phyloP scores from a whole-genome alignment of 805 yeast genomes.

The Yamadazyma phyllophila region DNA sequence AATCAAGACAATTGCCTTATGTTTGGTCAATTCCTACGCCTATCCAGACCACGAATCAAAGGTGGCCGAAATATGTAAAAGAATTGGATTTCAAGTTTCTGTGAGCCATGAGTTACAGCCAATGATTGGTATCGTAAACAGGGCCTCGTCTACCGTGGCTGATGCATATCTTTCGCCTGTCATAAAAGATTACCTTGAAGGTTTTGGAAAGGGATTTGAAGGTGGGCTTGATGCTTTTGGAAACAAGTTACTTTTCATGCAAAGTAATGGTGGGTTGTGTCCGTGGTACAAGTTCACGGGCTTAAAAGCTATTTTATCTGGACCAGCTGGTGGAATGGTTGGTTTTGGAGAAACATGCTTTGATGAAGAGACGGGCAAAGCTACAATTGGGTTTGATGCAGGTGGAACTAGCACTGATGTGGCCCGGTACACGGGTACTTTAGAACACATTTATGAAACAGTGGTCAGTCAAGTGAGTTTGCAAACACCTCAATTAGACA shows the following conservation, averaged over 20 bases:
- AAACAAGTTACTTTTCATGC: conserved; percentile 79
- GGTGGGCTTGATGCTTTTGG: conserved; percentile 44
- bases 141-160: conserved; percentile 43
- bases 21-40: conserved; percentile 41
- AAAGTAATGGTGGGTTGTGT: conserved; percentile 93
- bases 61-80: conserved; percentile 33
- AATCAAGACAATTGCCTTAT: conserved; percentile 32
- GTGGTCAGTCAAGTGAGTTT: conserved; percentile 44
- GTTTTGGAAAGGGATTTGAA: conserved; percentile 40
- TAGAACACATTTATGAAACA: conserved; percentile 44
- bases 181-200: conserved; percentile 31
- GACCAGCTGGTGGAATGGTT: conserved; percentile 98
- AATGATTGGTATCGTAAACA: conserved; percentile 42
- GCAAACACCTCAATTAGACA: conserved; percentile 45
- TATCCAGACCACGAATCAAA: conserved; percentile 37
- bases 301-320: conserved; percentile 81
- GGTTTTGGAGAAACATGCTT: conserved; percentile 87
- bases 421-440: conserved; percentile 38
- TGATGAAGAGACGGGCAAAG: conserved; percentile 26
- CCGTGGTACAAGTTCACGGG: conserved; percentile 85
- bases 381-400: conserved; percentile 42
- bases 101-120: conserved; percentile 41
- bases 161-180: conserved; percentile 45
- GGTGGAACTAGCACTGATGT: conserved; percentile 50
- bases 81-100: conserved; percentile 39